Percentiles rank a stretch among this genome's conserved stretches.
These are phyloP conservation scores for Ceratocystis harringtonii DNA, from an alignment of 2,329 filamentous ascomycete genomes.

Conservation along the genomic window DNA sequence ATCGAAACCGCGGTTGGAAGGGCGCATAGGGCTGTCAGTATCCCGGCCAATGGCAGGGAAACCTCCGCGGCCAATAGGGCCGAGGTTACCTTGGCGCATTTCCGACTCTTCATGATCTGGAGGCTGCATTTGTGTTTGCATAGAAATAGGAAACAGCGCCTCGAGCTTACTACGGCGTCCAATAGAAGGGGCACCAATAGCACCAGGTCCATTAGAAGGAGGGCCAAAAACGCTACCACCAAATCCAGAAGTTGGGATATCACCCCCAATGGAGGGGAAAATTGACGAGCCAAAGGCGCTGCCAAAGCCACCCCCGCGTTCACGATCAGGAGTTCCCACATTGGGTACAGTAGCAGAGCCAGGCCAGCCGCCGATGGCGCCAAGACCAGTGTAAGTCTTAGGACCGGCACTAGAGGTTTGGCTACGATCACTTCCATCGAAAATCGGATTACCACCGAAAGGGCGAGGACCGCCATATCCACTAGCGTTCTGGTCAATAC, in stretches of 20 bases:
- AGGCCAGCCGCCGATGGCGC: conserved; percentile 48
- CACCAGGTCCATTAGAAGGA: conserved; percentile 31
- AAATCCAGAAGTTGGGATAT: conserved; percentile 57
- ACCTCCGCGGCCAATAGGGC: conserved; percentile 49
- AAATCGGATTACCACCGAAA: conserved; percentile 32
- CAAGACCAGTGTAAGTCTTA: conserved; percentile 52
- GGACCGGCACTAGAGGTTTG: conserved; percentile 81
- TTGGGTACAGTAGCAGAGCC: conserved; percentile 40
- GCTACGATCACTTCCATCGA: conserved; percentile 72
- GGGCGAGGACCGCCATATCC: conserved; percentile 42
- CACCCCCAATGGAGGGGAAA: conserved; percentile 56
- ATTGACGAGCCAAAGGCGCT: conserved; percentile 63
- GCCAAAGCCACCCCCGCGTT: conserved; percentile 36
- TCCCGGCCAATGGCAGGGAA: conserved; percentile 42
- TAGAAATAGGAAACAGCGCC: conserved; percentile 71
- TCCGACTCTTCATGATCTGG: conserved; percentile 56
- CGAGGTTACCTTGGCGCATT: conserved; percentile 48
- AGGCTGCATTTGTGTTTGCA: conserved; percentile 80
- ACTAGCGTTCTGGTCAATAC: conserved; percentile 27
- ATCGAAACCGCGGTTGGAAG: conserved; percentile 40
- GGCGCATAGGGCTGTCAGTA: conserved; percentile 43
- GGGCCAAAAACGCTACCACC: conserved; percentile 58
- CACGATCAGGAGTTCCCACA: conserved; percentile 52
- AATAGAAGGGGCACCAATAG: conserved; percentile 47
- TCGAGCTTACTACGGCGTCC: conserved; percentile 69